Evolutionary conservation across 2,329 filamentous ascomycete genomes (phyloP), one percentile per base, ranked within the genome.

Genomic region (Stenocarpella maydis): DNA sequence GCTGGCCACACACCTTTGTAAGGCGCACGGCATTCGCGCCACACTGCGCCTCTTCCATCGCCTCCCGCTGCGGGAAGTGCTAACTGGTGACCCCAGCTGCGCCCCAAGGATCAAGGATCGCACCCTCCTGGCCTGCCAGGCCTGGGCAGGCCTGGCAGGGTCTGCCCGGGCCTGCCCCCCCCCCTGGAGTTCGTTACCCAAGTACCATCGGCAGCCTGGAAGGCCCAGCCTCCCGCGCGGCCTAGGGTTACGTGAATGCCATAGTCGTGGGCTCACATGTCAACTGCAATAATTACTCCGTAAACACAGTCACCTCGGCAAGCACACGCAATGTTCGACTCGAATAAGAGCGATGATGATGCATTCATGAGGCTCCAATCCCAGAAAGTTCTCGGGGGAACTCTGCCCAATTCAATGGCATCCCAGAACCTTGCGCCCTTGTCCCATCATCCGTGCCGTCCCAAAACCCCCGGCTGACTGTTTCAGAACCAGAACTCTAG

Each of bases 21-120:
- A n/a, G n/a, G n/a, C n/a, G n/a, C n/a, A n/a, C n/a, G n/a, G n/a
- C n/a, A n/a, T n/a, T n/a, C n/a, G n/a, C n/a, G n/a, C n/a, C 43
- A 28, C 43, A 24, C 58, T 63, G 28, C 43, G 58, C 58, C 58
- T 43, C 58, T 24, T 63, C 58, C 58, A 37, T 45, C 28, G 41
- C 15, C 3, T 37, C 58, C 43, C 28, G 26, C 15, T 26, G n/a
- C 43, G 10, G 10, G 43, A 49, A 28, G 41, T 63, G 19, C n/a
- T 63, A 3, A 26, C 41, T 49, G 58, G 31, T 49, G 41, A 49
- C 2, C 58, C 43, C 17, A 19, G 58, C 58, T 63, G 58, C 58
- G 58, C 58, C 58, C 34, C 58, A 49, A 28, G 19, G 19, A 49
- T 63, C 37, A 63, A 43, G 58, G 43, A 63, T 21, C 58, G 28